Conservation (phyloP, 2,329 filamentous ascomycete genomes). For the Fusarium sororula region DNA sequence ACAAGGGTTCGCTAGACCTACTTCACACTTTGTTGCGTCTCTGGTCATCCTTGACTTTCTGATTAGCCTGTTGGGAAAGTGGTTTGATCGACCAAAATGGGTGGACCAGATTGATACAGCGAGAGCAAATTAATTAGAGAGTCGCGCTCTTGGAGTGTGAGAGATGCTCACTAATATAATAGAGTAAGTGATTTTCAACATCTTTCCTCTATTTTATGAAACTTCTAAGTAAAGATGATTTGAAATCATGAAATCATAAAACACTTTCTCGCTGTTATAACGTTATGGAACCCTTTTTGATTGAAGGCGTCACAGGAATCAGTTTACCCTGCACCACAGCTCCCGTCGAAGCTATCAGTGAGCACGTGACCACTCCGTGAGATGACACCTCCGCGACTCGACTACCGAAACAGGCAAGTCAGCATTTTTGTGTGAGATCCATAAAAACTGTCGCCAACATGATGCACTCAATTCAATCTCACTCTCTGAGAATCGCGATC, state of each 20-base stretch:
- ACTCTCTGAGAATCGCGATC: not conserved
- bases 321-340: constrained; percentile 20
- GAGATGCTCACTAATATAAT: not conserved
- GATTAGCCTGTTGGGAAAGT: not conserved
- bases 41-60: not conserved
- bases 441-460: constrained; percentile 21
- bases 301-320: not conserved
- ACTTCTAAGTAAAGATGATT: too few relatives aligned
- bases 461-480: not conserved
- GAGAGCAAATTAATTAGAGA: too few relatives aligned
- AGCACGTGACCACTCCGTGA: not conserved
- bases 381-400: not conserved
- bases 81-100: not conserved
- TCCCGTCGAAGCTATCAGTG: too few relatives aligned
- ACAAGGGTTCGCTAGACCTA: not conserved
- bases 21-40: not conserved
- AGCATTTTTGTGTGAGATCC: constrained; percentile 6
- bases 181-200: not conserved
- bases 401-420: constrained; percentile 18
- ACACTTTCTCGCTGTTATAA: not conserved
- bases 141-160: not conserved
- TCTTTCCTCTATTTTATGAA: too few relatives aligned
- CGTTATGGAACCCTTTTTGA: not conserved
- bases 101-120: not conserved
- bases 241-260: not conserved